Conservation (phyloP, 176 grass and related monocot species). For the Aegilops bicornis region DNA sequence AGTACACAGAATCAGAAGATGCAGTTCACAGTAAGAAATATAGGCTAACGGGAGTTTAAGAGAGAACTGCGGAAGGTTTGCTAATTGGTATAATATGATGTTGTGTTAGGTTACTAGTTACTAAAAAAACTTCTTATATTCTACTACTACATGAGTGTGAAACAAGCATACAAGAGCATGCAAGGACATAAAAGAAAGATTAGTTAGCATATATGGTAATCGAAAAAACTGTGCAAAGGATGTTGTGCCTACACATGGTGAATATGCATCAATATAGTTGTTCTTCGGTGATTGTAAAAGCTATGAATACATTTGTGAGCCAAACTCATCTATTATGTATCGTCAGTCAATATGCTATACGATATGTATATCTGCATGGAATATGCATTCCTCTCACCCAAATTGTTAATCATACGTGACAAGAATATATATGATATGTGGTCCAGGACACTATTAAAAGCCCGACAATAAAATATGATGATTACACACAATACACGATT, state of each 20-base stretch:
- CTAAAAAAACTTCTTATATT: neutral
- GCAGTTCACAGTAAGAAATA: neutral
- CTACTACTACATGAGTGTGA: neutral
- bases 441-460: neutral
- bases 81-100: neutral
- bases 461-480: neutral
- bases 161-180: neutral
- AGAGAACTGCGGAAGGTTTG: neutral
- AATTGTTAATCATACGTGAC: neutral
- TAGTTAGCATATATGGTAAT: neutral
- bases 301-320: neutral
- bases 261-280: neutral
- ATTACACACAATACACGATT: too few species aligned
- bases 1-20: neutral
- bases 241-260: neutral
- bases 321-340: neutral
- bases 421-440: neutral
- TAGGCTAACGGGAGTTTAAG: neutral
- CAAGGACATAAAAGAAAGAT: neutral
- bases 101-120: neutral
- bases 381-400: neutral
- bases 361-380: neutral
- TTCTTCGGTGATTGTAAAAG: neutral
- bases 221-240: neutral
- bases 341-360: neutral